Percentiles rank a stretch among this genome's conserved stretches.
Evolutionary conservation across 2,329 filamentous ascomycete species (phyloP).

Genomic region (Aspergillus sp.): DNA sequence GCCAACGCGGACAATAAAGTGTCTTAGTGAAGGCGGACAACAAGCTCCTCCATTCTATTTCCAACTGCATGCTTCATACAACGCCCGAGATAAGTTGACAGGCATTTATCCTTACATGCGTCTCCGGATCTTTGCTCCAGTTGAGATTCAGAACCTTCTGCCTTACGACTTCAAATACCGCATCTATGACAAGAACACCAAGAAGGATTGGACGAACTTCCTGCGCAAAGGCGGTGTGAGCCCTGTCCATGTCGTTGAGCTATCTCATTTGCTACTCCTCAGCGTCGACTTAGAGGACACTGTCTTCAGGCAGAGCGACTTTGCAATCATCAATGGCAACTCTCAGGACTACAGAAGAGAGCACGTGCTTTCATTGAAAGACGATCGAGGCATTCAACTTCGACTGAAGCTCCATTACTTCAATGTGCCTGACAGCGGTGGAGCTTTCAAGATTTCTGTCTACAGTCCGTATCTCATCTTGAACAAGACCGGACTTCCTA

Average conservation of each 20-base stretch:
- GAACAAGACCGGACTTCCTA: slow-evolving; percentile 89
- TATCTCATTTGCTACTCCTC: slow-evolving; percentile 88
- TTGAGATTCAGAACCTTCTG: slow-evolving; percentile 90
- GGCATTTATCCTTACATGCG: slow-evolving; percentile 93
- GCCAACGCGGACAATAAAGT: slow-evolving; percentile 84
- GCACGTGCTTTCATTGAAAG: slow-evolving; percentile 75
- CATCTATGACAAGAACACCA: slow-evolving; percentile 98
- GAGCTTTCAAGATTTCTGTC: slow-evolving; percentile 92
- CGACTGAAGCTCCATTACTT: slow-evolving; percentile 88
- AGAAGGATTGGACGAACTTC: slow-evolving; percentile 99
- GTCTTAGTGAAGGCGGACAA: slow-evolving; percentile 80
- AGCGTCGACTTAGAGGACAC: slow-evolving; percentile 98
- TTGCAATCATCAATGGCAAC: slow-evolving; percentile 93
- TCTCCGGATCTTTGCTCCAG: slow-evolving; percentile 84
- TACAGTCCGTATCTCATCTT: slow-evolving; percentile 94
- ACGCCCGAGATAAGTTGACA: slow-evolving; percentile 79
- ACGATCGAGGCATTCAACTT: slow-evolving; percentile 76
- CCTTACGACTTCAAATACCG: slow-evolving; percentile 99
- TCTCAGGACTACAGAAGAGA: slow-evolving; percentile 86
- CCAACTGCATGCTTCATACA: slow-evolving; percentile 84
- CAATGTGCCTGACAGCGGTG: slow-evolving; percentile 84
- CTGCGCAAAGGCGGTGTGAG: slow-evolving; percentile 94
- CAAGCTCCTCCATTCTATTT: slow-evolving; percentile 86
- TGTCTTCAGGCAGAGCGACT: slow-evolving; percentile 90
- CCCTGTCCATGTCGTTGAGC: slow-evolving; percentile 93